Evolutionary conservation across 2,329 filamentous ascomycete genomes (phyloP), one percentile per base, ranked within the genome.

Genomic region (Massarina eburnea): DNA sequence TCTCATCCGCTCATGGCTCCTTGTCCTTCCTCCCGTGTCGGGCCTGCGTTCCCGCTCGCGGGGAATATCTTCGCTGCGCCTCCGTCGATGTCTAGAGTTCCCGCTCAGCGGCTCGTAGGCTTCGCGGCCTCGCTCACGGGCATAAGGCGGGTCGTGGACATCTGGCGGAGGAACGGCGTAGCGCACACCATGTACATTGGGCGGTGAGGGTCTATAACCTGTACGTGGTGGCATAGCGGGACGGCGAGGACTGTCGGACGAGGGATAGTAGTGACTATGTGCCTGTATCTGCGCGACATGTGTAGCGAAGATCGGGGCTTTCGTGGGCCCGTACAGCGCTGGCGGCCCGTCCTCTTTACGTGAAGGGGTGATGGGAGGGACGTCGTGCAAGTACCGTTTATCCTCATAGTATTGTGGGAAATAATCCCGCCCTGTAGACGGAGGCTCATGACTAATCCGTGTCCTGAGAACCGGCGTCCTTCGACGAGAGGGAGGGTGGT

Each of bases 221-320:
- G 56, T 43, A 8, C 64, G 45, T 12, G 57, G 41, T 22, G 63
- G 52, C 57, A 68, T 57, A 2, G 49, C 37, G 2, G 67, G 66
- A 15, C 65, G 45, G 4, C 65, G 46, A 6, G 2, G 7, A 12
- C 20, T 24, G 5, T 21, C 19, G 20, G 34, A 20, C 6, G 56
- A 49, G 7, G 65, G 62, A 39, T 68, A 62, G 48, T 67, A 62
- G 20, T 14, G 20, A 15, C 26, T 21, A 1, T 61, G 57, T 22
- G 61, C 59, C 46, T 72, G 63, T 26, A 71, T 43, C 20, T 71
- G 67, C 6, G 73, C 72, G 4, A 76, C 68, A 14, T 73, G 72
- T 1, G 73, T 73, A 3, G 76, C 76, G 48, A 78, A 78, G 3
- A 76, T 55, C 3, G 75, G 76, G 1, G 67, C 63, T 34, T 71